A percentile compares a stretch with the other conserved stretches of the same genome.
Conservation (phyloP, 2,329 filamentous ascomycete genomes). For the Mycosphaerelloides madeirae region DNA sequence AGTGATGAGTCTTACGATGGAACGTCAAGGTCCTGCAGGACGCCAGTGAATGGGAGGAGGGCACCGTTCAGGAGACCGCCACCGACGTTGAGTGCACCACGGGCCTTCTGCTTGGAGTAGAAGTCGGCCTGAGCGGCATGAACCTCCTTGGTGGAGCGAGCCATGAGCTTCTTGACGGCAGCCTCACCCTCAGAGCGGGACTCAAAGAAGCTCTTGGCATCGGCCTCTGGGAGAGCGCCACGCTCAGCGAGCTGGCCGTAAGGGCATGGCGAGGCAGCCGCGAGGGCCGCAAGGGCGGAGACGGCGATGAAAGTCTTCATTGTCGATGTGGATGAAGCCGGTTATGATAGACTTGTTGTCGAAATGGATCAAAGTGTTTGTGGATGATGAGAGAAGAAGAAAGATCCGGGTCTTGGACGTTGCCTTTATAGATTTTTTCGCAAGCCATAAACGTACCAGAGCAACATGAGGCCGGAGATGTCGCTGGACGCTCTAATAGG, state of each 20-base stretch:
- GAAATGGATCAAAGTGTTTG: neutral
- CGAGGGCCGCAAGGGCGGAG: slow-evolving; percentile 2
- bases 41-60: slow-evolving; percentile 25
- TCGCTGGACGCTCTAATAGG: neutral
- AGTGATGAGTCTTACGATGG: slow-evolving; percentile 14
- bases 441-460: no score
- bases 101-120: slow-evolving; percentile 16
- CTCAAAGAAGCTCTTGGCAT: slow-evolving; percentile 17
- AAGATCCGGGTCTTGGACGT: neutral
- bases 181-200: slow-evolving; percentile 16
- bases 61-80: slow-evolving; percentile 21
- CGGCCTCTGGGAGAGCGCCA: slow-evolving; percentile 14
- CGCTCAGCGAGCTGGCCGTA: slow-evolving; percentile 20
- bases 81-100: slow-evolving; percentile 12
- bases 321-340: neutral
- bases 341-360: no score
- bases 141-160: neutral
- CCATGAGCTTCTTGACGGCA: slow-evolving; percentile 10
- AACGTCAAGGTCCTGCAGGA: slow-evolving; percentile 19
- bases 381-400: slow-evolving; percentile 1
- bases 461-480: no score
- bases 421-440: neutral
- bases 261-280: slow-evolving; percentile 16
- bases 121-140: slow-evolving; percentile 14
- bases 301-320: slow-evolving; percentile 5